Evolutionary conservation across 129 eudicot species (phyloP).

Genomic region (Flaveria robusta): DNA sequence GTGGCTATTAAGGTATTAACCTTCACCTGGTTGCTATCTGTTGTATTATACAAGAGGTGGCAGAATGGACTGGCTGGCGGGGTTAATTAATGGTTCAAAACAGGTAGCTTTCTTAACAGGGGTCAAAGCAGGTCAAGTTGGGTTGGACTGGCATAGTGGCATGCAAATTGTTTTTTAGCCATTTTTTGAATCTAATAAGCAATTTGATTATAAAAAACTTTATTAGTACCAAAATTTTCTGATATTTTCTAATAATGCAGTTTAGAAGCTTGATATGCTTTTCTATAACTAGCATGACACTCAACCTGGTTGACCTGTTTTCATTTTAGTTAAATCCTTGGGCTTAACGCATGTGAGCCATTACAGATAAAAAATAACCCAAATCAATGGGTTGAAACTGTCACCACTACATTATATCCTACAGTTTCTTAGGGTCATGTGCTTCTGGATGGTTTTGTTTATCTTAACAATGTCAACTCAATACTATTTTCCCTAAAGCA

Average conservation of each 20-base stretch:
- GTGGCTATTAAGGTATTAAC: slow-evolving; percentile 80
- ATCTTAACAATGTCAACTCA: background rate
- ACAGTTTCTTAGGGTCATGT: background rate
- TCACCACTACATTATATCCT: background rate
- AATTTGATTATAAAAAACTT: background rate
- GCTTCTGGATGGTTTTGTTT: background rate
- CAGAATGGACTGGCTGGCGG: background rate
- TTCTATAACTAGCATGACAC: background rate
- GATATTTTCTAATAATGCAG: background rate
- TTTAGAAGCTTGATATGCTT: background rate
- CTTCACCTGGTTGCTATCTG: background rate
- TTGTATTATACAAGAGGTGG: background rate
- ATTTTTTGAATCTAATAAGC: background rate
- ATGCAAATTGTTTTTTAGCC: background rate
- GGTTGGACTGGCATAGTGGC: background rate
- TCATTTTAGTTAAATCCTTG: background rate
- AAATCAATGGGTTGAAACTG: background rate
- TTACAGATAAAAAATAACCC: background rate
- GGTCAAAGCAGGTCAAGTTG: background rate
- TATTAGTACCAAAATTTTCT: background rate
- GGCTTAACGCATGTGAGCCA: background rate
- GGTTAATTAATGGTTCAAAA: background rate
- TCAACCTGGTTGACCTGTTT: background rate
- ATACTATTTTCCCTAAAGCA: background rate
- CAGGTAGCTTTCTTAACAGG: background rate